Evolutionary conservation across 2,329 filamentous ascomycete genomes (phyloP), one percentile per base, ranked within the genome.

Genomic region (Exutisphaerella laricina): DNA sequence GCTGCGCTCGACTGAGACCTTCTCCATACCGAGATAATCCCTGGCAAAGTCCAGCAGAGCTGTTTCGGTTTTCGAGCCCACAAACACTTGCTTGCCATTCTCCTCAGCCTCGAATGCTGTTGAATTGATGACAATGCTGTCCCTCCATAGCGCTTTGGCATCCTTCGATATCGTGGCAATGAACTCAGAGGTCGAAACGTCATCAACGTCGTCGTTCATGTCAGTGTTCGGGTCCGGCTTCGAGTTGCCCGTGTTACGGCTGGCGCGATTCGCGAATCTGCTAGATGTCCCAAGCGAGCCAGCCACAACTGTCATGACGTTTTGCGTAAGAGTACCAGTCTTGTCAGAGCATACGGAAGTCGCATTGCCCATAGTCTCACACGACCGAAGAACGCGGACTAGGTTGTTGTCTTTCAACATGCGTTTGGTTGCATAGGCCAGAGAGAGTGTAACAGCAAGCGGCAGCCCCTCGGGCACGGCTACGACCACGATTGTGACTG

Each of bases 311-410:
- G 80, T 84, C 82, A 85, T 85, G 62, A 80, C 79, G 58, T 85
- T 85, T 45, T 84, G 81, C 0, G 83, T 87, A 13, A 87, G 66
- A 4, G 83, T 87, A 37, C 83, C 83, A 1, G 83, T 87, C 65
- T 87, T 87, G 62, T 87, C 85, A 3, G 85, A 88, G 64, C 85
- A 90, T 25, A 90, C 82, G 0, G 84, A 84, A 2, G 79, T 82
- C 20, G 79, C 79, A 54, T 84, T 84, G 4, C 80, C 80, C 80
- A 84, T 84, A 3, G 80, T 82, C 61, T 85, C 81, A 58, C 80
- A 84, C 45, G 80, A 80, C 45, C 78, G 74, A 20, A 85, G 68
- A 23, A 82, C 70, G 44, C 80, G 77, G n/a, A 85, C 81, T 21
- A 84, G 66, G 50, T 84, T 84, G 66, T 83, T 82, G 62, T 84